Evolutionary conservation across 371 early-diverging fungal genomes (phyloP).

Genomic region (Batrachochytrium dendrobatidis): DNA sequence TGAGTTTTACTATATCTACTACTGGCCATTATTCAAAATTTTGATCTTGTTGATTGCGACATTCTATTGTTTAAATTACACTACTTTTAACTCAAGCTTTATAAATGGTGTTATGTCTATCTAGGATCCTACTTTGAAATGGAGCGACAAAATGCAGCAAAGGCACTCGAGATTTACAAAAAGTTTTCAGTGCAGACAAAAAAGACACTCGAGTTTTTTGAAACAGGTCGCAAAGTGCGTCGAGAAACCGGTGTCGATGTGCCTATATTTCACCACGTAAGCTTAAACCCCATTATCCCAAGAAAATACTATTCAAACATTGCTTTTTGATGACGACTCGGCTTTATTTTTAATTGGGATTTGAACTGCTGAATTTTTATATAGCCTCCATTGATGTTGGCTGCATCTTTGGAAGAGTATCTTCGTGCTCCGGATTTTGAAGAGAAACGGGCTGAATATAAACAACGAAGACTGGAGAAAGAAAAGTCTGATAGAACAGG

Average conservation of each 20-base stretch:
- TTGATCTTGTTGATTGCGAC: not conserved
- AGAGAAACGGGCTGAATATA: constrained; percentile 37
- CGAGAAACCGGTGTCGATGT: constrained; percentile 65
- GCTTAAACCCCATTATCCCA: constrained; percentile 6
- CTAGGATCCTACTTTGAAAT: constrained; percentile 71
- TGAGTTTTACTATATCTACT: constrained; percentile 17
- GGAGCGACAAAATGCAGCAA: constrained; percentile 66
- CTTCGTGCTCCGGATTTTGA: constrained; percentile 65
- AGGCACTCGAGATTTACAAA: constrained; percentile 83
- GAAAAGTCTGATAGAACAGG: not conserved
- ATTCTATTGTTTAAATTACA: not conserved
- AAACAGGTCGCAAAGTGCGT: constrained; percentile 66
- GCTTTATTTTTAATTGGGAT: constrained; percentile 6
- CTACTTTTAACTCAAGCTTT: not conserved
- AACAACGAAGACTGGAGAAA: constrained; percentile 29
- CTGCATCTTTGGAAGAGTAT: constrained; percentile 80
- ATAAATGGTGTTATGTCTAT: not conserved
- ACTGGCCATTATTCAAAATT: not conserved
- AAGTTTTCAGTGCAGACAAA: constrained; percentile 78
- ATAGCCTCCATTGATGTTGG: constrained; percentile 79
- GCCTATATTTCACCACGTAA: constrained; percentile 78
- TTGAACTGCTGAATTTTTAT: too few relatives aligned
- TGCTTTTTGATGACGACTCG: not conserved
- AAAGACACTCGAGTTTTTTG: constrained; percentile 67
- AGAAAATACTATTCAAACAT: not conserved